phyloP scores from a whole-genome alignment of 2,329 filamentous ascomycete species.

The Cytospora chrysosperma region DNA sequence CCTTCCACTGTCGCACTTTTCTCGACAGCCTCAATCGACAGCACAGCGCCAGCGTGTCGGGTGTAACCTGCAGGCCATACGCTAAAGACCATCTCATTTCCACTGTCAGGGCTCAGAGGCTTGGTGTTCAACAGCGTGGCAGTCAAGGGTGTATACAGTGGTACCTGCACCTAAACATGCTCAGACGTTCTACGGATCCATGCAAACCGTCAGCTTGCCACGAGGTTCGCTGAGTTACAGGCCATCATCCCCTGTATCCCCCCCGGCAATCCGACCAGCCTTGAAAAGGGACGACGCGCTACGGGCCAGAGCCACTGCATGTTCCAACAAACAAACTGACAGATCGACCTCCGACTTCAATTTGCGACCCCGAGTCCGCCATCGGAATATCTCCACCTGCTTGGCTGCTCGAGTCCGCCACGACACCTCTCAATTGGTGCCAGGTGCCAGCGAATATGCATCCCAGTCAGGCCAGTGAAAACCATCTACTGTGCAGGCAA shows the following conservation, averaged over 20 bases:
- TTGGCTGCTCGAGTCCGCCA: background rate
- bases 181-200: background rate
- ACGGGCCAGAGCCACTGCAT: slow-evolving; percentile 14
- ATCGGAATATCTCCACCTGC: too few species aligned
- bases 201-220: background rate
- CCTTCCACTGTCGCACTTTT: background rate
- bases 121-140: background rate
- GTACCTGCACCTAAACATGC: too few species aligned
- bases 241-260: slow-evolving; percentile 7
- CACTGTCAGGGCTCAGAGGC: background rate
- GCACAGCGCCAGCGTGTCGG: background rate
- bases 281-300: slow-evolving; percentile 15
- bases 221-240: slow-evolving; percentile 2
- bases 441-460: too few species aligned
- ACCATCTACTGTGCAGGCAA: background rate
- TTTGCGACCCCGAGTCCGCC: background rate
- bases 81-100: background rate
- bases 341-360: background rate
- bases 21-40: background rate
- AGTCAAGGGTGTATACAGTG: background rate
- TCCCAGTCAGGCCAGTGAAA: background rate
- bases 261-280: slow-evolving; percentile 12
- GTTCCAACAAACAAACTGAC: too few species aligned
- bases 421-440: too few species aligned
- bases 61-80: background rate